These are phyloP conservation scores for Fonsecaea pugnacius DNA, from an alignment of 2,329 filamentous ascomycete genomes.

Conservation along the genomic window DNA sequence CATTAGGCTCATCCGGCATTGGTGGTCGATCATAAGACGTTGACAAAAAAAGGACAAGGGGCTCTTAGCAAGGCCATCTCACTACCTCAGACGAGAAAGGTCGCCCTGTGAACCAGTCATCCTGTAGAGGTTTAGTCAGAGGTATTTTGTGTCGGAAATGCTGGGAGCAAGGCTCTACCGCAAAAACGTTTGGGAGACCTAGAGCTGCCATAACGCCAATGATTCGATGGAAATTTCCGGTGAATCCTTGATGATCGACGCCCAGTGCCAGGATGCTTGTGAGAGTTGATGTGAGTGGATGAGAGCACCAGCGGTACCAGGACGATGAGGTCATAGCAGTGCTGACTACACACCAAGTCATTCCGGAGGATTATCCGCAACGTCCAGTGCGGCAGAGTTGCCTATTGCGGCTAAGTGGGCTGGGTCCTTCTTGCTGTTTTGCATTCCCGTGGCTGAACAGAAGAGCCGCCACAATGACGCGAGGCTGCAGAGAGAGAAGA, in stretches of 20 bases:
- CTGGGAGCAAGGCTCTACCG: slow-evolving; percentile 21
- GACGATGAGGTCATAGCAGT: neutral
- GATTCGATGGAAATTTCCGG: slow-evolving; percentile 13
- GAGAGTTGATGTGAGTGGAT: too few relatives aligned
- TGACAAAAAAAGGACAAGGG: neutral
- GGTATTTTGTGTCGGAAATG: slow-evolving; percentile 15
- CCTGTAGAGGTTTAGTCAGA: slow-evolving; percentile 16
- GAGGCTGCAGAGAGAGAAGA: neutral
- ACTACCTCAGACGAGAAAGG: slow-evolving; percentile 10
- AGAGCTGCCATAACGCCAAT: neutral
- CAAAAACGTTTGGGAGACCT: slow-evolving; percentile 13
- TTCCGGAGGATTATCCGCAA: neutral
- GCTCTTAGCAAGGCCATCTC: slow-evolving; percentile 4
- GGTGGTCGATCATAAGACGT: slow-evolving; percentile 8
- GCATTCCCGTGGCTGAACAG: neutral
- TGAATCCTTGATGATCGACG: slow-evolving; percentile 17
- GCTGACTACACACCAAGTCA: neutral
- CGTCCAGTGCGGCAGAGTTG: neutral
- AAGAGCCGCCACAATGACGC: neutral
- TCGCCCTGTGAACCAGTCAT: neutral
- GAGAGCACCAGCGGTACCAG: too few relatives aligned
- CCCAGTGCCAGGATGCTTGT: neutral
- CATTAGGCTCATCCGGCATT: slow-evolving; percentile 15
- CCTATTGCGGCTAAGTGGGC: neutral
- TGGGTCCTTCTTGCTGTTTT: neutral